These are phyloP conservation scores for Tarenaya hassleriana DNA, from an alignment of 345 rosid species.

Conservation along the genomic window DNA sequence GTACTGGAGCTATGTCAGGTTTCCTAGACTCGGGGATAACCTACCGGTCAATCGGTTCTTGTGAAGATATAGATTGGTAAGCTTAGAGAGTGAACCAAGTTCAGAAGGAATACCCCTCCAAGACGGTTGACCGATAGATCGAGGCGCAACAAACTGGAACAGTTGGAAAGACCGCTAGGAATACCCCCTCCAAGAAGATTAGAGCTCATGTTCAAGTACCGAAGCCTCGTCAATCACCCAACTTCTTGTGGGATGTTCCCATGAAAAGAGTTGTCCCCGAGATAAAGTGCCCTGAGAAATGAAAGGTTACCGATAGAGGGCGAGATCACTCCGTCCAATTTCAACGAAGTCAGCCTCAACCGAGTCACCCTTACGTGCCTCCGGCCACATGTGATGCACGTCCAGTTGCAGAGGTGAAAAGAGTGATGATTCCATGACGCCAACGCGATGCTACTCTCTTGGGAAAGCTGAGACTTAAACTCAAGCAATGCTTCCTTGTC, in stretches of 20 bases:
- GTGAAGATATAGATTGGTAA: not conserved
- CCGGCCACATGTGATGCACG: constrained; percentile 22
- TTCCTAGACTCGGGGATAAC: constrained; percentile 21
- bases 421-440: constrained; percentile 22
- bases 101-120: constrained; percentile 11
- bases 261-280: constrained; percentile 23
- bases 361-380: constrained; percentile 20
- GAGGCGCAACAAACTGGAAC: too few relatives aligned
- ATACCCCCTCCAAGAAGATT: constrained; percentile 25
- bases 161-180: constrained; percentile 12
- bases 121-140: constrained; percentile 20
- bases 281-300: constrained; percentile 24
- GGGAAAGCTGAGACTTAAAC: constrained; percentile 26
- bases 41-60: constrained; percentile 17
- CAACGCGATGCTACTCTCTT: constrained; percentile 18
- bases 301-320: constrained; percentile 35
- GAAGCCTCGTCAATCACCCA: constrained; percentile 21
- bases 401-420: constrained; percentile 21
- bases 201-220: constrained; percentile 19
- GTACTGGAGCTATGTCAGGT: constrained; percentile 10
- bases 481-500: constrained; percentile 21
- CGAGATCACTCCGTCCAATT: constrained; percentile 20
- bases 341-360: constrained; percentile 20
- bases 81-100: constrained; percentile 17
- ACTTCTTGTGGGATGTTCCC: constrained; percentile 21